Percentiles rank a stretch among this genome's conserved stretches.
Evolutionary conservation across 2,329 filamentous ascomycete genomes (phyloP).

Genomic region (Botryotinia calthae): DNA sequence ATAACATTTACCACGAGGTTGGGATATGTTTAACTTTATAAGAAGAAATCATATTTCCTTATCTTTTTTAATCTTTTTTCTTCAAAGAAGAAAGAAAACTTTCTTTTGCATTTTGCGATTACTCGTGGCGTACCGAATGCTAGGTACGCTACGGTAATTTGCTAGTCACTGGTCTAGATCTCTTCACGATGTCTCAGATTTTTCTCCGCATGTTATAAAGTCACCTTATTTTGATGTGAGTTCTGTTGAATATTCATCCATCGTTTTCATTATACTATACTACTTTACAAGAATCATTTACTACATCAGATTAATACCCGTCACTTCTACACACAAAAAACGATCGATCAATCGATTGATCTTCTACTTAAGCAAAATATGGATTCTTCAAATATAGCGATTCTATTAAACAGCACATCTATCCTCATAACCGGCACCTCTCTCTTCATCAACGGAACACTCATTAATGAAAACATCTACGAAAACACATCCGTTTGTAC

Average conservation of each 20-base stretch:
- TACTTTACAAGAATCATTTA: neutral
- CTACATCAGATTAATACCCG: neutral
- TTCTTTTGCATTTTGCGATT: neutral
- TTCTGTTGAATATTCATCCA: neutral
- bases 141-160: neutral
- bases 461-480: neutral
- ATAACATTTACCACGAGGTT: neutral
- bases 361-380: neutral
- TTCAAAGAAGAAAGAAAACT: neutral
- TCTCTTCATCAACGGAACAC: neutral
- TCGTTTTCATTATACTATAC: neutral
- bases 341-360: neutral
- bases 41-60: neutral
- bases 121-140: neutral
- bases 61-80: neutral
- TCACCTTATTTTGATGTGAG: neutral
- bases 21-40: neutral
- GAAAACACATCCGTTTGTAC: neutral
- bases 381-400: neutral
- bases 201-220: too few relatives aligned
- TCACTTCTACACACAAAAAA: neutral
- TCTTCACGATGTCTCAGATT: neutral
- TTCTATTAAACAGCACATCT: neutral
- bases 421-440: neutral
- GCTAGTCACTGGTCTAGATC: neutral